Percentiles rank a stretch among this genome's conserved stretches.
These are phyloP conservation scores for Eucalyptus marginata DNA, from an alignment of 345 rosid species.

Conservation along the genomic window DNA sequence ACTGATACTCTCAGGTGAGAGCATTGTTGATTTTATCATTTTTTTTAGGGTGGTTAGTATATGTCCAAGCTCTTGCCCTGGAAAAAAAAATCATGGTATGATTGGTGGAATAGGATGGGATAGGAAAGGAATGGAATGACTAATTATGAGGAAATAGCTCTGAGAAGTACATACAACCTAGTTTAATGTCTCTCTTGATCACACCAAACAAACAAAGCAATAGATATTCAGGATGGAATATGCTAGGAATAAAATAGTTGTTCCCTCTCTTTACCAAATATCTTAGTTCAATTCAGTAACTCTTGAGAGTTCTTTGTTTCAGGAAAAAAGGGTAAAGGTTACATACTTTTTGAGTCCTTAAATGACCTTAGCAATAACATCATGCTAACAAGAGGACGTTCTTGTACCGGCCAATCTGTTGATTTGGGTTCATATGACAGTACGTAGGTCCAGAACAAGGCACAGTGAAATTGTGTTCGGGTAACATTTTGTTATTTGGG, in stretches of 20 bases:
- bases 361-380: neutral
- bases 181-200: neutral
- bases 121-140: neutral
- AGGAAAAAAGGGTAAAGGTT: neutral
- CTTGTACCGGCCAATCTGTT: neutral
- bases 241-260: neutral
- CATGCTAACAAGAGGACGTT: neutral
- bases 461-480: neutral
- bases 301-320: neutral
- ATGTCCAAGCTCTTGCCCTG: neutral
- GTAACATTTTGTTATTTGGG: neutral
- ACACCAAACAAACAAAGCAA: neutral
- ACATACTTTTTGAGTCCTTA: neutral
- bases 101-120: neutral
- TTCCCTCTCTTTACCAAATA: neutral
- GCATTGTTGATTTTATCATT: neutral
- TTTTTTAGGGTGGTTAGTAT: neutral
- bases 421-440: neutral
- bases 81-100: neutral
- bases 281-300: neutral
- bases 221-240: neutral
- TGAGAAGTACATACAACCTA: neutral
- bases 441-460: neutral
- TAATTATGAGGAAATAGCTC: neutral
- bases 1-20: slow-evolving; percentile 73